These are phyloP conservation scores for Nannochloropsis gaditana DNA, from an alignment of 108 stramenopile genomes.

Conservation along the genomic window DNA sequence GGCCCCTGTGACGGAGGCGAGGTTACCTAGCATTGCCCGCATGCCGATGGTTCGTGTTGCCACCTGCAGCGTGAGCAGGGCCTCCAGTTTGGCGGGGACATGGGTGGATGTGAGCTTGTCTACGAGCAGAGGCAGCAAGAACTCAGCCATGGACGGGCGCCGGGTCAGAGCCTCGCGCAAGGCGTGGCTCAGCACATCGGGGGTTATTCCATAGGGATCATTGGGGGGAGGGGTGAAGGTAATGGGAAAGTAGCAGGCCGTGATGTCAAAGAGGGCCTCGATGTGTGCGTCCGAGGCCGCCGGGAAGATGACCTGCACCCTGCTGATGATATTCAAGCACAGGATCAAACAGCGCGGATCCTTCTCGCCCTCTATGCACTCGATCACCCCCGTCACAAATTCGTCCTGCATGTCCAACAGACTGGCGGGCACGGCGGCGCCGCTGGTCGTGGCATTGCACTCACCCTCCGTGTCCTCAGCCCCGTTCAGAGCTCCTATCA, in stretches of 20 bases:
- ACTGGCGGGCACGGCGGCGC: not conserved
- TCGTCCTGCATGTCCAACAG: constrained; percentile 34
- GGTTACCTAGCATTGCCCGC: constrained; percentile 1
- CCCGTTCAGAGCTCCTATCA: not conserved
- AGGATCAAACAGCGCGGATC: constrained; percentile 45
- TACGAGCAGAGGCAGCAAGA: constrained; percentile 35
- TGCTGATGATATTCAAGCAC: constrained; percentile 29
- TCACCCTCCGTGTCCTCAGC: not conserved
- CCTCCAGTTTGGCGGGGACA: constrained; percentile 30
- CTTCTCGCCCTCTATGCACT: constrained; percentile 41
- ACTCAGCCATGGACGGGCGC: constrained; percentile 28
- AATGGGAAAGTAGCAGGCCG: constrained; percentile 51
- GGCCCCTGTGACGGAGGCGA: constrained; percentile 25
- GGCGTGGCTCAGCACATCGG: constrained; percentile 38
- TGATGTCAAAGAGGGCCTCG: constrained; percentile 46
- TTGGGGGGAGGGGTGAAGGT: constrained; percentile 52
- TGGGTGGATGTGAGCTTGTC: constrained; percentile 41
- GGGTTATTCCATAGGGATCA: constrained; percentile 48
- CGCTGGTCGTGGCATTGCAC: not conserved
- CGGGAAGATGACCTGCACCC: constrained; percentile 28
- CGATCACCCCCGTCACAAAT: constrained; percentile 31
- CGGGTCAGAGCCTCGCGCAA: constrained; percentile 30
- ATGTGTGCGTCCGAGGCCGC: constrained; percentile 26
- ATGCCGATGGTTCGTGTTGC: constrained; percentile 27
- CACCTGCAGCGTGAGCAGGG: constrained; percentile 25